Percentiles rank a stretch among this genome's conserved stretches.
Conservation (phyloP, 148 eudicot genomes). For the Suaeda aralocaspica region DNA sequence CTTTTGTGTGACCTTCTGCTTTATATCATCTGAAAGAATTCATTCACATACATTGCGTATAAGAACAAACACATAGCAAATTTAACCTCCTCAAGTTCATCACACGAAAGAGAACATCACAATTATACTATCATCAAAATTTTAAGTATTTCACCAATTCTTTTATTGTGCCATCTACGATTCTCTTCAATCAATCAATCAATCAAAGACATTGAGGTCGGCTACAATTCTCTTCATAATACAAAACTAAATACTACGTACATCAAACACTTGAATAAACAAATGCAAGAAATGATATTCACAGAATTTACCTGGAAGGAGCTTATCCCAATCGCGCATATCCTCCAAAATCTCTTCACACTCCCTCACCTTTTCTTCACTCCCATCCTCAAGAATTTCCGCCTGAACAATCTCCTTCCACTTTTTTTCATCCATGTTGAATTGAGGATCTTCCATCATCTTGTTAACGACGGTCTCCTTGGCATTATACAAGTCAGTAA, state of each 20-base stretch:
- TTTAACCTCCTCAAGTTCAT: neutral
- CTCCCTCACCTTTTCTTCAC: slow-evolving; percentile 49
- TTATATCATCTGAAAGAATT: slow-evolving; percentile 54
- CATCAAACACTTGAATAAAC: no score
- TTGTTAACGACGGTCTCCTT: slow-evolving; percentile 39
- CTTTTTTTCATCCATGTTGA: slow-evolving; percentile 71
- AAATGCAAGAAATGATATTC: neutral
- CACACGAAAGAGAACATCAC: neutral
- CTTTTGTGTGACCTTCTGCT: slow-evolving; percentile 67
- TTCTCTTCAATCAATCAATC: no score
- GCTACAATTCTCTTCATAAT: no score
- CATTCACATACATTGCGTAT: neutral
- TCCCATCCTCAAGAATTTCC: slow-evolving; percentile 47
- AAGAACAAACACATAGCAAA: neutral
- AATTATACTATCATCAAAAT: neutral
- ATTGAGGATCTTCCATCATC: slow-evolving; percentile 60
- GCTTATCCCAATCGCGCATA: slow-evolving; percentile 82
- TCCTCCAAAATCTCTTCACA: slow-evolving; percentile 81
- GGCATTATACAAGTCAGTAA: slow-evolving; percentile 54
- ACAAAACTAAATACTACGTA: no score
- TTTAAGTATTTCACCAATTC: neutral
- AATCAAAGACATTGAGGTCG: no score
- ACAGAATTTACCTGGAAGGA: slow-evolving; percentile 67
- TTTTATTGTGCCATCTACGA: neutral
- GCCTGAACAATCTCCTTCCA: slow-evolving; percentile 71